Conservation (phyloP, 1,139 yeast species). For the Blastobotrys ciferrii region DNA sequence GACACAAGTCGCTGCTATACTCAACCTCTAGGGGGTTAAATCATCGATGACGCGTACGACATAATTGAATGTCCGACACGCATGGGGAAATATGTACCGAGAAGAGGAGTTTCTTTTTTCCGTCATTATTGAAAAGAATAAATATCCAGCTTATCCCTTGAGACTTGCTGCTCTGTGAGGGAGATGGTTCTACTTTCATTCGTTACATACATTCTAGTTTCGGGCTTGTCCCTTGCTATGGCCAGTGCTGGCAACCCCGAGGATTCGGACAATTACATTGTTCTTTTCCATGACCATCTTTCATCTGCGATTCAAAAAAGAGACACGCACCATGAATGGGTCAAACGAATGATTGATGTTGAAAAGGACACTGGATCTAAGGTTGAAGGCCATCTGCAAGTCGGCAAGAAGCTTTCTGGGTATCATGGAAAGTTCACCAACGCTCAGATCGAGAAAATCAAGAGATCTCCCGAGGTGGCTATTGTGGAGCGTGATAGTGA, state of each 20-base stretch:
- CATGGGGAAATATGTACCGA: neutral
- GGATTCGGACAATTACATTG: conserved; percentile 21
- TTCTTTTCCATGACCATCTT: conserved; percentile 21
- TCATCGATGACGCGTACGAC: too few relatives aligned
- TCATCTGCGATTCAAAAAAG: conserved; percentile 11
- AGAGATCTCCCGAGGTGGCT: conserved; percentile 44
- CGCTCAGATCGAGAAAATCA: conserved; percentile 40
- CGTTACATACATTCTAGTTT: neutral
- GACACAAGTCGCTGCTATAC: too few relatives aligned
- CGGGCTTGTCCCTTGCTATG: neutral
- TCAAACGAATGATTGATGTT: conserved; percentile 12
- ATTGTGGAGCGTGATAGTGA: conserved; percentile 50
- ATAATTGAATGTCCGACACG: too few relatives aligned
- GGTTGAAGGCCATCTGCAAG: conserved; percentile 53
- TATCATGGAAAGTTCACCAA: conserved; percentile 30
- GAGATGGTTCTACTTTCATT: neutral
- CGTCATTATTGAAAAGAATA: neutral
- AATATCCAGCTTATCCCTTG: neutral
- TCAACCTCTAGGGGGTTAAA: too few relatives aligned
- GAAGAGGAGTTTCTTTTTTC: neutral
- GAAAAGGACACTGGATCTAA: neutral
- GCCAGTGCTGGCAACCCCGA: neutral
- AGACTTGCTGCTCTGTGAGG: neutral
- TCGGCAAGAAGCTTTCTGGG: conserved; percentile 40
- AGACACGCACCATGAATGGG: conserved; percentile 20